Evolutionary conservation across 768 basidiomycete species (phyloP).

Genomic region (Podaxis sp.): DNA sequence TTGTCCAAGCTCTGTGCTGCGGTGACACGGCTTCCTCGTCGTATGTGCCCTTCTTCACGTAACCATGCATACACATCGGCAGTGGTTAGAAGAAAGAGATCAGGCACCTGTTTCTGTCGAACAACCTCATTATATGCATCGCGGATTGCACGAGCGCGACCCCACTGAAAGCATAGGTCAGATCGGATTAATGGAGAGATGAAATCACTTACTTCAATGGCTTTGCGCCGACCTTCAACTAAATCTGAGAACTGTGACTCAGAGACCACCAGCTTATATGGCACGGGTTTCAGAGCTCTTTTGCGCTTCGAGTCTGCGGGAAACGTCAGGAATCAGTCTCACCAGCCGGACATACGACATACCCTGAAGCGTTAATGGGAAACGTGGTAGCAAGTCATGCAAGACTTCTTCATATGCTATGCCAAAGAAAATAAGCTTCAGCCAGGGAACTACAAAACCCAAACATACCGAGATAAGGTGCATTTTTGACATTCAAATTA

Average conservation of each 20-base stretch:
- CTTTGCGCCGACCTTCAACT: slow-evolving; percentile 42
- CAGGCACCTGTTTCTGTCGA: slow-evolving; percentile 10
- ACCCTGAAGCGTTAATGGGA: slow-evolving; percentile 43
- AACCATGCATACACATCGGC: slow-evolving; percentile 47
- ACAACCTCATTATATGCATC: slow-evolving; percentile 31
- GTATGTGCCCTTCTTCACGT: slow-evolving; percentile 34
- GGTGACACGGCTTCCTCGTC: slow-evolving; percentile 8
- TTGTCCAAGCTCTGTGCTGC: slow-evolving; percentile 2
- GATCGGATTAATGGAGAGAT: neutral
- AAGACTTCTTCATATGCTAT: slow-evolving; percentile 27
- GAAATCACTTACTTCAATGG: slow-evolving; percentile 38
- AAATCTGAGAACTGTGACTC: slow-evolving; percentile 31
- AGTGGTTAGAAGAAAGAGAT: slow-evolving; percentile 28
- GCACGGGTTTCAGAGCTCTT: slow-evolving; percentile 22
- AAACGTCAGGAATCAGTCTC: no score
- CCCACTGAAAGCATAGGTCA: slow-evolving; percentile 32
- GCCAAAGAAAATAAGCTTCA: neutral
- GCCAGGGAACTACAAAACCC: neutral
- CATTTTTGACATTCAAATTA: neutral
- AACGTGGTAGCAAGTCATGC: slow-evolving; percentile 27
- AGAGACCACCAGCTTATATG: slow-evolving; percentile 36
- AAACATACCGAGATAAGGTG: neutral
- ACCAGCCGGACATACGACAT: neutral
- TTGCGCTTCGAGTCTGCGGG: slow-evolving; percentile 21
- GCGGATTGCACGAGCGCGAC: slow-evolving; percentile 40